phyloP scores from a whole-genome alignment of 352 stramenopile genomes.

The Detonula confervacea region DNA sequence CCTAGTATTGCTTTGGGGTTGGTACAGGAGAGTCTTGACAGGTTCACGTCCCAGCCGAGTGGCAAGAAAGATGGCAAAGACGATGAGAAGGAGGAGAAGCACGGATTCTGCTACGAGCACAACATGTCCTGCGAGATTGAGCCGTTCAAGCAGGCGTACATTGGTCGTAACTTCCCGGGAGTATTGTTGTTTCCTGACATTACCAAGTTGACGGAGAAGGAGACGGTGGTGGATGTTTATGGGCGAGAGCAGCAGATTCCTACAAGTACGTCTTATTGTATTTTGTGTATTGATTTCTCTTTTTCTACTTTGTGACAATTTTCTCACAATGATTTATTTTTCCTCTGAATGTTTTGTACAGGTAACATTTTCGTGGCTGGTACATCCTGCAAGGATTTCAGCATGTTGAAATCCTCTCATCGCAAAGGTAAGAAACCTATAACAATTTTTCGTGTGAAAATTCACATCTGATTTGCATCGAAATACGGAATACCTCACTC shows the following conservation, averaged over 20 bases:
- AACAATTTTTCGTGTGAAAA: slow-evolving; percentile 7
- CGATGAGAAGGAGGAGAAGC: slow-evolving; percentile 6
- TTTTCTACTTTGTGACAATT: neutral
- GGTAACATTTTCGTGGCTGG: slow-evolving; percentile 80
- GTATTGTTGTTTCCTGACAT: slow-evolving; percentile 80
- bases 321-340: neutral
- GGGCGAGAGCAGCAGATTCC: slow-evolving; percentile 56
- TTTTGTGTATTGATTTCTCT: too few relatives aligned
- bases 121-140: slow-evolving; percentile 84
- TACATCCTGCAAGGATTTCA: slow-evolving; percentile 84
- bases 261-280: too few relatives aligned
- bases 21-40: slow-evolving; percentile 56
- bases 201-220: slow-evolving; percentile 64
- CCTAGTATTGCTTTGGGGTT: slow-evolving; percentile 73
- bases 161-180: slow-evolving; percentile 78
- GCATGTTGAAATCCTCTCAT: slow-evolving; percentile 71
- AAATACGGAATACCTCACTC: neutral
- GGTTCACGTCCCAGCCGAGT: slow-evolving; percentile 7
- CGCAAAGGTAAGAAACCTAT: slow-evolving; percentile 29
- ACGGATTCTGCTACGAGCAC: slow-evolving; percentile 49
- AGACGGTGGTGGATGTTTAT: slow-evolving; percentile 74
- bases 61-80: neutral
- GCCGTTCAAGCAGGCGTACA: slow-evolving; percentile 85
- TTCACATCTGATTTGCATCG: neutral
- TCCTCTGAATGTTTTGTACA: slow-evolving; percentile 18